A percentile compares a stretch with the other conserved stretches of the same genome.
Conservation (phyloP, 2,329 filamentous ascomycete species). For the Zymoseptoria tritici region DNA sequence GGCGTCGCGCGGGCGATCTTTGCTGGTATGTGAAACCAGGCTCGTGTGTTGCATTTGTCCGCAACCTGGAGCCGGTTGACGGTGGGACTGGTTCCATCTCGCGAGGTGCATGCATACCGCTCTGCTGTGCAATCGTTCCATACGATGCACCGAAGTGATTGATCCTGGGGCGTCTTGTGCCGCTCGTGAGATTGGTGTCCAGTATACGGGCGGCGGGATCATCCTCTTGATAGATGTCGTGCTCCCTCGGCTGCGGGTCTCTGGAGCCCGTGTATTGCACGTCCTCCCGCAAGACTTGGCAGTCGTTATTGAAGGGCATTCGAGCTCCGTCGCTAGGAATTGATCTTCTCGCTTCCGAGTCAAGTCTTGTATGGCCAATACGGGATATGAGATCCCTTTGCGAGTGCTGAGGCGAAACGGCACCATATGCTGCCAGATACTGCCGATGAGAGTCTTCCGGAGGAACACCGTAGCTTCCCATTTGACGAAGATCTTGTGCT, state of each 20-base stretch:
- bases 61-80: not conserved
- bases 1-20: not conserved
- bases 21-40: not conserved
- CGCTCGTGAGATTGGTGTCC: not conserved
- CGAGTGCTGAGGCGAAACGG: not conserved
- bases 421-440: not conserved
- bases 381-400: not conserved
- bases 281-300: not conserved
- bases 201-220: not conserved
- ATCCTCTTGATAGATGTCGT: not conserved
- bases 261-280: not conserved
- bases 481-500: not conserved
- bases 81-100: not conserved
- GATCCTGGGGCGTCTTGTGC: not conserved
- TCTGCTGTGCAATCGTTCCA: not conserved
- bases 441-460: not conserved
- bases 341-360: not conserved
- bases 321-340: not conserved
- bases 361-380: not conserved
- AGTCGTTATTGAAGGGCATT: not conserved
- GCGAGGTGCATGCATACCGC: not conserved
- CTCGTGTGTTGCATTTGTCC: not conserved
- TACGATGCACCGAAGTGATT: constrained; percentile 4
- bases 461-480: not conserved
- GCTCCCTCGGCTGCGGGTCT: not conserved